phyloP scores from a whole-genome alignment of 75 land plant species.

The Cryptomeria japonica region DNA sequence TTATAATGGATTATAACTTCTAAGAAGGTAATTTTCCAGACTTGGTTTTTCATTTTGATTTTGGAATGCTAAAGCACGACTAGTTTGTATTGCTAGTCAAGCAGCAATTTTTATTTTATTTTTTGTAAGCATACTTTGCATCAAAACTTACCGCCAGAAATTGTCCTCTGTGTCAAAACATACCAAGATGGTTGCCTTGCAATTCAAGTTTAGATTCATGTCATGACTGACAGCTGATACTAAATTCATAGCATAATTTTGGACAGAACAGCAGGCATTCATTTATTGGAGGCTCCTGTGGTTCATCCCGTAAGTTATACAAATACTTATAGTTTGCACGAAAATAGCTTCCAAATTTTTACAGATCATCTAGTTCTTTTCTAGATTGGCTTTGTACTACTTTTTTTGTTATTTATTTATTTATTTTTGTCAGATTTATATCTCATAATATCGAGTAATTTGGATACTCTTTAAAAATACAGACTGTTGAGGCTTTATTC shows the following conservation, averaged over 20 bases:
- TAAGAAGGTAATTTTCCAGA: background rate
- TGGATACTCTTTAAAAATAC: background rate
- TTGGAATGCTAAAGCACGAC: background rate
- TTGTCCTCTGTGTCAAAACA: background rate
- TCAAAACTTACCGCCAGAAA: background rate
- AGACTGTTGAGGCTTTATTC: constrained; percentile 93
- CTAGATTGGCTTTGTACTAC: background rate
- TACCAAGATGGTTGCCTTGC: background rate
- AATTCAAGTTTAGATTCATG: background rate
- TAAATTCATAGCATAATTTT: constrained; percentile 9
- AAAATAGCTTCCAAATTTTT: background rate
- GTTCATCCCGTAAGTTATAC: constrained; percentile 83
- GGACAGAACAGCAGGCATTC: constrained; percentile 92
- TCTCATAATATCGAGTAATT: background rate
- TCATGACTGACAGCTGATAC: background rate
- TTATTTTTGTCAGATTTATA: constrained; percentile 1
- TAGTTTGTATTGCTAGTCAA: background rate
- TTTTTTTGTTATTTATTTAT: too few species aligned
- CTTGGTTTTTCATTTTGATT: background rate
- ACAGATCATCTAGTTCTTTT: background rate
- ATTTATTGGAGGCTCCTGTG: constrained; percentile 78
- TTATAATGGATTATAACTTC: background rate
- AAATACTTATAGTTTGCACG: background rate
- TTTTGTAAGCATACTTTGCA: background rate
- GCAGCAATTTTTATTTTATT: background rate